Evolutionary conservation across 306 rosid genomes (phyloP).

Genomic region (Astragalus glycyphyllos): DNA sequence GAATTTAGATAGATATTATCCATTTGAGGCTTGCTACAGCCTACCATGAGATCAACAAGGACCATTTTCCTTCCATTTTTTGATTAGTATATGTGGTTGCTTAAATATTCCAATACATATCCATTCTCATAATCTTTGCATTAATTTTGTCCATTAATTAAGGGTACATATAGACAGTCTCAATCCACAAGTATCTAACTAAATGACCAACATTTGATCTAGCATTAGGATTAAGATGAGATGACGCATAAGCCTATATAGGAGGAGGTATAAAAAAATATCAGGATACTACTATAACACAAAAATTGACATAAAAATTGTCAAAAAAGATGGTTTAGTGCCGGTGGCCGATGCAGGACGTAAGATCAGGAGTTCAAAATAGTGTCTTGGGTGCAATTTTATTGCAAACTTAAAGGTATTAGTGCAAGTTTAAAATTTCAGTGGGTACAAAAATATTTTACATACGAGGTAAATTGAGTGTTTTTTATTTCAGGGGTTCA

Average conservation of each 20-base stretch:
- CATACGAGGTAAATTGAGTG: too few species aligned
- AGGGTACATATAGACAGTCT: conserved; percentile 25
- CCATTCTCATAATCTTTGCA: conserved; percentile 31
- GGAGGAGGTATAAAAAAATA: conserved; percentile 13
- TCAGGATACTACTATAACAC: too few species aligned
- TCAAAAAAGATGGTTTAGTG: too few species aligned
- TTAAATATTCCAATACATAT: conserved; percentile 1
- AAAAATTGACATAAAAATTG: too few species aligned
- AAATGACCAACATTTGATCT: conserved; percentile 37
- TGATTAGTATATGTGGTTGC: conserved; percentile 12
- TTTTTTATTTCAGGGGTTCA: too few species aligned
- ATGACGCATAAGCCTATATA: conserved; percentile 10
- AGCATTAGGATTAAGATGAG: conserved; percentile 11
- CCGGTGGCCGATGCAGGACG: too few species aligned
- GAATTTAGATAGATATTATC: conserved; percentile 34
- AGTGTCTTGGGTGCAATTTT: too few species aligned
- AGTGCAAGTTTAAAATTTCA: too few species aligned
- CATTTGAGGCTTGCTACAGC: conserved; percentile 47
- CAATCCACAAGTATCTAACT: conserved; percentile 35
- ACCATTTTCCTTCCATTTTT: conserved; percentile 25
- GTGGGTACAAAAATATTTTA: too few species aligned
- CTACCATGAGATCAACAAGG: neutral
- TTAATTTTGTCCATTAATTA: conserved; percentile 37
- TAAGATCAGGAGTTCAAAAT: too few species aligned
- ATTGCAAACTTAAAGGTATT: too few species aligned